These are phyloP conservation scores for Biscutella laevigata DNA, from an alignment of 441 rosid genomes.

Conservation along the genomic window DNA sequence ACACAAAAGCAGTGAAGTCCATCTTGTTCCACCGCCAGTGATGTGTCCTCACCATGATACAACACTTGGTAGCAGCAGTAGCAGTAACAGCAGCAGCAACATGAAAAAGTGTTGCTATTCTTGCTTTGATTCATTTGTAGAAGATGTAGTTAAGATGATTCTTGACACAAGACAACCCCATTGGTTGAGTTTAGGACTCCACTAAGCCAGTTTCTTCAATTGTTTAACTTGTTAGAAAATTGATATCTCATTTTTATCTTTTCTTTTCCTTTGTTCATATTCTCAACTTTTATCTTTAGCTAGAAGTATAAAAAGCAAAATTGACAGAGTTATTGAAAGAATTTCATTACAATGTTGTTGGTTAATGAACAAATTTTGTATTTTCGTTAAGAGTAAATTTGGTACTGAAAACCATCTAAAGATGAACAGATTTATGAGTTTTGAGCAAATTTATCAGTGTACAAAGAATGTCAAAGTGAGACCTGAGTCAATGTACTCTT, in stretches of 20 bases:
- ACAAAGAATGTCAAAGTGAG: too few relatives aligned
- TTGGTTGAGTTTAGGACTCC: slow-evolving; percentile 75
- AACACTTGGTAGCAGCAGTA: slow-evolving; percentile 42
- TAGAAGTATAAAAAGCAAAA: too few relatives aligned
- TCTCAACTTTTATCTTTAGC: background rate
- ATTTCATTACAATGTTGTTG: too few relatives aligned
- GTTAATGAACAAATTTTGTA: too few relatives aligned
- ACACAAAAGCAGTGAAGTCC: slow-evolving; percentile 60
- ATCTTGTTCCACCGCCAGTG: slow-evolving; percentile 39
- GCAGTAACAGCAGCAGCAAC: slow-evolving; percentile 23
- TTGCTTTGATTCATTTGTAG: slow-evolving; percentile 79
- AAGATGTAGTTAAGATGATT: slow-evolving; percentile 74
- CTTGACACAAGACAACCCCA: slow-evolving; percentile 63
- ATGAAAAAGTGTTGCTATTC: slow-evolving; percentile 77
- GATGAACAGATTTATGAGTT: too few relatives aligned
- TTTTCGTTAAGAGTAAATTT: too few relatives aligned
- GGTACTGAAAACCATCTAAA: too few relatives aligned
- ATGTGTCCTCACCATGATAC: slow-evolving; percentile 50
- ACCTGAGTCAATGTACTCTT: too few relatives aligned
- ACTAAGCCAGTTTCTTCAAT: slow-evolving; percentile 17
- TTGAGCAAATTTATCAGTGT: too few relatives aligned
- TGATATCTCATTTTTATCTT: background rate
- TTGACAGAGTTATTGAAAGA: too few relatives aligned
- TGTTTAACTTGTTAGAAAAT: slow-evolving; percentile 16
- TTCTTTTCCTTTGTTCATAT: background rate